Evolutionary conservation across 169 alveolate species (phyloP), one percentile per base, ranked within the genome.

Genomic region (Babesia ovata): DNA sequence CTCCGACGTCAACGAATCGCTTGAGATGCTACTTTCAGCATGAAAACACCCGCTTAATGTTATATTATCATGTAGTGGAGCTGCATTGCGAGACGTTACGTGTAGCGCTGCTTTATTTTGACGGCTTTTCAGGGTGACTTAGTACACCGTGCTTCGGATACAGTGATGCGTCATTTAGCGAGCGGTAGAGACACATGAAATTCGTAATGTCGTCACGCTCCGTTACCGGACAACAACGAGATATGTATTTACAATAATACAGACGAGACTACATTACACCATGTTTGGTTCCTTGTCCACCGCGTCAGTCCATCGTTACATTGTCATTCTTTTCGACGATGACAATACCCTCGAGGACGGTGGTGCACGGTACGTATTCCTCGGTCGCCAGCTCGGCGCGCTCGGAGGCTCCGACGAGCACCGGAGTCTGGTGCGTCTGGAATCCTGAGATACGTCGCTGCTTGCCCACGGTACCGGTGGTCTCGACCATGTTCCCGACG

Each of bases 351-450:
- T 83, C 90, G 8, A 83, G 72, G 33, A 70, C 78, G 9, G 81
- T 69, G 16, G 88, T 65, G 57, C 66, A 59, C 44, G 90, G 44
- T 6, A 62, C 71, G 46, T 48, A 42, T 13, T 83, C 84, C 59
- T 95, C 99, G 33, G 95, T 88, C 36, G 96, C 98, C 14, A 96
- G 88, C 85, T 96, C 99, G 33, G 98, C 98, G 67, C 97, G 91
- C 75, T 94, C 99, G 66, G 94, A 95, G 56, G 87, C 87, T 21
- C 94, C 93, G 19, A 95, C 86, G 48, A 94, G 95, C 29, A 97
- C 99, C 24, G 99, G 99, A 11, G 99, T 95, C 29, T 94, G 95
- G 85, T 98, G 99, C 16, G 99, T 98, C 86, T 97, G 99, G 93
- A 98, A 97, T 44, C 99, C 99, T 9, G 99, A 96, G 49, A 98